Percentiles rank a stretch among this genome's conserved stretches.
Conservation (phyloP, 768 basidiomycete genomes). For the Wakefieldia striispora region DNA sequence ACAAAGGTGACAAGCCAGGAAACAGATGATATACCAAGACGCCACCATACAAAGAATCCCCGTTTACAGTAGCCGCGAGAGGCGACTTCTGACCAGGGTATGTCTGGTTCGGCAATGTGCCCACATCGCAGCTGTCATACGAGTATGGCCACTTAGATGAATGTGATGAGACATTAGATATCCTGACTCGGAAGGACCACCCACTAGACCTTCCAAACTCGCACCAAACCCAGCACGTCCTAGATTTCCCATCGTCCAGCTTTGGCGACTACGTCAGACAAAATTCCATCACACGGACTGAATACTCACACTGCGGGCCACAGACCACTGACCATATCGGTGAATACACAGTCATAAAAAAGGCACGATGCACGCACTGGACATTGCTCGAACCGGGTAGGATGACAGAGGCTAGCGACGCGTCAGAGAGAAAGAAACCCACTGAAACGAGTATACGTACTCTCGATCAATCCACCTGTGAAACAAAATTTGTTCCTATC, state of each 20-base stretch:
- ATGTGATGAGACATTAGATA: not conserved
- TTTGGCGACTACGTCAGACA: conserved; percentile 16
- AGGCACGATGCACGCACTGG: conserved; percentile 19
- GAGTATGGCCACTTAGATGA: conserved; percentile 47
- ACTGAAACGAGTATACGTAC: conserved; percentile 9
- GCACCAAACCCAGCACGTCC: conserved; percentile 55
- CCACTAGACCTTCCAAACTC: conserved; percentile 60
- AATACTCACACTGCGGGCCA: conserved; percentile 46
- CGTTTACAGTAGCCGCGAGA: conserved; percentile 38
- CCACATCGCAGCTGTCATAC: conserved; percentile 70
- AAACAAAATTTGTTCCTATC: conserved; percentile 73
- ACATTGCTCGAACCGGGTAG: conserved; percentile 43
- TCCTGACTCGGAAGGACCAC: conserved; percentile 21
- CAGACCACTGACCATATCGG: conserved; percentile 32
- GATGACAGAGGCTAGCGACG: conserved; percentile 32
- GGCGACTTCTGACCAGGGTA: conserved; percentile 44
- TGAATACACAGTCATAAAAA: conserved; percentile 5
- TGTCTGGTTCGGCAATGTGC: conserved; percentile 77
- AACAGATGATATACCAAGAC: conserved; percentile 22
- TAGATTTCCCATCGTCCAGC: conserved; percentile 57
- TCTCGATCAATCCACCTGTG: conserved; percentile 71
- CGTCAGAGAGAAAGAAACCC: conserved; percentile 1
- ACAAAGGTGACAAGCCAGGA: not conserved
- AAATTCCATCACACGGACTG: not conserved
- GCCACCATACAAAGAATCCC: conserved; percentile 34